These are phyloP conservation scores for Oryza australiensis DNA, from an alignment of 176 grass and related monocot genomes.

Conservation along the genomic window DNA sequence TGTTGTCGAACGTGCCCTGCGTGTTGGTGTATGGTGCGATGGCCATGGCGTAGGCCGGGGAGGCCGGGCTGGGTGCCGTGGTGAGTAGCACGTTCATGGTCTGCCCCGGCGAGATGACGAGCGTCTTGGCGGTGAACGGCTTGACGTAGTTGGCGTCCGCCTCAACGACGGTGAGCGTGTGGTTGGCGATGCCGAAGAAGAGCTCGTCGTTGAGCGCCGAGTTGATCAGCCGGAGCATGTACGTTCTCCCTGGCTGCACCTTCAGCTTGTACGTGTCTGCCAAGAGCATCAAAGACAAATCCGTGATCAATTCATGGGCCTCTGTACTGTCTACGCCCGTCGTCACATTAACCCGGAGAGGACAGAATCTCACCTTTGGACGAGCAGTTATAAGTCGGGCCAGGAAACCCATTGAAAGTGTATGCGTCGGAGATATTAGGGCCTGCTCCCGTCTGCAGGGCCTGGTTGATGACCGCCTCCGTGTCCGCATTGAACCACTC, in stretches of 20 bases:
- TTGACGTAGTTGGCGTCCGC: conserved; percentile 76
- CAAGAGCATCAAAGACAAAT: not conserved
- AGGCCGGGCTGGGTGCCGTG: not conserved
- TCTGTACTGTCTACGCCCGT: too few species aligned
- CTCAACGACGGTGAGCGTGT: conserved; percentile 72
- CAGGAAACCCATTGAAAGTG: conserved; percentile 73
- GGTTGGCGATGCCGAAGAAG: conserved; percentile 86
- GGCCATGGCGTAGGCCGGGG: conserved; percentile 57
- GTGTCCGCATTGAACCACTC: conserved; percentile 75
- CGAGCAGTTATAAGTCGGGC: conserved; percentile 73
- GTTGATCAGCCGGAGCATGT: conserved; percentile 79
- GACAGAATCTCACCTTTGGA: conserved; percentile 32
- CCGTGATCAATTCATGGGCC: not conserved
- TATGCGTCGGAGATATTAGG: conserved; percentile 71
- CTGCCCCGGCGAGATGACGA: conserved; percentile 73
- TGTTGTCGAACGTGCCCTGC: conserved; percentile 73
- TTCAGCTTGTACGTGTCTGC: conserved; percentile 74
- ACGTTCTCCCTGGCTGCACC: conserved; percentile 59
- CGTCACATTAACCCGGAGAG: not conserved
- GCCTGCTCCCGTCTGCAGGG: conserved; percentile 53
- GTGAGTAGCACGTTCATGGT: conserved; percentile 77
- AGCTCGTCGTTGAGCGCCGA: conserved; percentile 84
- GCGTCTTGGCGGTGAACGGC: conserved; percentile 42
- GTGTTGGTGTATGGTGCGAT: conserved; percentile 61
- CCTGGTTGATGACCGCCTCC: conserved; percentile 63